These are phyloP conservation scores for Cytospora leucostoma DNA, from an alignment of 2,329 filamentous ascomycete species.

Conservation along the genomic window DNA sequence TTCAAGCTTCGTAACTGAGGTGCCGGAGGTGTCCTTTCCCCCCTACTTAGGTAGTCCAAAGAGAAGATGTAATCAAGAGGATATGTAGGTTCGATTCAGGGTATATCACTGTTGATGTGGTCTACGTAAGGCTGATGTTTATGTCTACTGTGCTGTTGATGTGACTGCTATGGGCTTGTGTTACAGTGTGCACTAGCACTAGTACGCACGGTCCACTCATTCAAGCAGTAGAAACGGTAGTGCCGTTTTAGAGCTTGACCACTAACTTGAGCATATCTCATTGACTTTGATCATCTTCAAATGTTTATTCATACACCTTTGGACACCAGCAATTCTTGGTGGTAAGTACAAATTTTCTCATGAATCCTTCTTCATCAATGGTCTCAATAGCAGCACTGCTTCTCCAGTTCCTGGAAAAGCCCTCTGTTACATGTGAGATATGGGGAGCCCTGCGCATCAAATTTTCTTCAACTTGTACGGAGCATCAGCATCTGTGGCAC, in stretches of 20 bases:
- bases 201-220: conserved; percentile 1
- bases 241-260: background rate
- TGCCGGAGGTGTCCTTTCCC: background rate
- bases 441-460: background rate
- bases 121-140: background rate
- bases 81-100: background rate
- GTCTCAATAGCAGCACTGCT: background rate
- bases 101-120: background rate
- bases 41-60: background rate
- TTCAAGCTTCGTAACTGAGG: background rate
- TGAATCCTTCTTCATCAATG: background rate
- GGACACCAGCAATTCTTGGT: background rate
- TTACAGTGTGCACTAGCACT: conserved; percentile 1
- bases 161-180: background rate
- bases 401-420: background rate
- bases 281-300: background rate
- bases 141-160: background rate
- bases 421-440: background rate
- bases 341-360: background rate
- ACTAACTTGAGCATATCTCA: background rate
- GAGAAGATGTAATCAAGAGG: background rate
- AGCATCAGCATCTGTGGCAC: background rate
- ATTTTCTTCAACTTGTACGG: background rate
- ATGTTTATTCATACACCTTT: background rate
- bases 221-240: background rate